Conservation (phyloP, 768 basidiomycete species). For the Leccinum subgranulosum region DNA sequence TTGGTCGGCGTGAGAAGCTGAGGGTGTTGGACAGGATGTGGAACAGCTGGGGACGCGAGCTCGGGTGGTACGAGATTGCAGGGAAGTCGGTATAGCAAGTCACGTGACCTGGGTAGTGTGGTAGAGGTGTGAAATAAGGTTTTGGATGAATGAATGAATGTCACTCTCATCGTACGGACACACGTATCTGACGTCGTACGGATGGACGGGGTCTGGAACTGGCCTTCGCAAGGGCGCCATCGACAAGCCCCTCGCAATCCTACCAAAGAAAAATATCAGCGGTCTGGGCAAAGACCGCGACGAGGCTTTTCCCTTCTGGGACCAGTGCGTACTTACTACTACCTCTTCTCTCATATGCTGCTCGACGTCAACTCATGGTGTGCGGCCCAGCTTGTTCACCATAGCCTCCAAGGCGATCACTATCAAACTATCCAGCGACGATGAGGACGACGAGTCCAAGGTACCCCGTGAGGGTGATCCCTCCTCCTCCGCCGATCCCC, state of each 20-base stretch:
- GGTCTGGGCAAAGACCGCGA: conserved; percentile 93
- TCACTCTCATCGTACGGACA: conserved; percentile 40
- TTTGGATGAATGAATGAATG: conserved; percentile 1
- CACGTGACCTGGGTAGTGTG: conserved; percentile 10
- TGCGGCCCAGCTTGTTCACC: conserved; percentile 57
- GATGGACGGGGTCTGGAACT: conserved; percentile 84
- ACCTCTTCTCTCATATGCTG: not conserved
- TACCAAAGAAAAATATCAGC: conserved; percentile 80
- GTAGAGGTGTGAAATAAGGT: not conserved
- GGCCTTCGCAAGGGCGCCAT: conserved; percentile 85
- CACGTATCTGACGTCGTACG: conserved; percentile 71
- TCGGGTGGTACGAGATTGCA: conserved; percentile 53
- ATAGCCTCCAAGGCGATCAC: conserved; percentile 82
- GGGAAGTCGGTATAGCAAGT: not conserved
- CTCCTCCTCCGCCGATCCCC: not conserved
- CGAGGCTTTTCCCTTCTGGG: conserved; percentile 97
- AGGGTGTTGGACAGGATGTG: conserved; percentile 83
- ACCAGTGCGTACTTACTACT: conserved; percentile 76
- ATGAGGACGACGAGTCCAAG: conserved; percentile 39
- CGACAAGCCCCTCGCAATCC: conserved; percentile 67
- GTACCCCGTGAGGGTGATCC: not conserved
- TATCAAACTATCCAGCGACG: conserved; percentile 56
- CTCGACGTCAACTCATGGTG: not conserved
- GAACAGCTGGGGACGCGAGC: conserved; percentile 74
- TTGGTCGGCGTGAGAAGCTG: conserved; percentile 71